Evolutionary conservation across 805 yeast species (phyloP), one percentile per base, ranked within the genome.

Genomic region (Metschnikowia borealis): DNA sequence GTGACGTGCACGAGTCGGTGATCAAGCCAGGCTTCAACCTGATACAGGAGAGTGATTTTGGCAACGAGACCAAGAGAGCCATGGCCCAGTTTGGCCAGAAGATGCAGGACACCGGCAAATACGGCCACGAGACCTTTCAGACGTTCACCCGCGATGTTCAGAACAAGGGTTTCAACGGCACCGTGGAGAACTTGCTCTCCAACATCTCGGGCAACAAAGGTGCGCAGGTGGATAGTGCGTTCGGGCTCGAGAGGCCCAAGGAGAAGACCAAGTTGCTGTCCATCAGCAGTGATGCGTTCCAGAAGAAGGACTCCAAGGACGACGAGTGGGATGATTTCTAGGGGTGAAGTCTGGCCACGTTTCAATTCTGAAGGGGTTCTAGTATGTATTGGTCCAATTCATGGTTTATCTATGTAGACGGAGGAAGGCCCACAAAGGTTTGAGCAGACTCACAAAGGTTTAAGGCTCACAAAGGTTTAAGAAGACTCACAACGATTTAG

Each of bases 51-150:
- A 82, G 87, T 54, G 98, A 94, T 52, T 67, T 88, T 40, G 82
- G 95, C 21, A 74, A 70, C 49, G 96, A 89, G 62, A 94, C 98
- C 4, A 83, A 80, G 55, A 81, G 89, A 58, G 98, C 98, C n/a
- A 88, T 96, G 80, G 85, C 89, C 52, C 97, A 94, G 73, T 94
- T 92, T 71, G 97, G 97, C 44, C 96, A 88, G 64, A 89, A 84
- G 63, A 87, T 92, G 72, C 96, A 87, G 65, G 95, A 90, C 58
- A 89, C 97, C 0, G 87, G 95, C 33, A 79, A 75, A 53, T 82
- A 81, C 57, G 88, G 96, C 26, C 83, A 82, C 48, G 85, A 84
- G 55, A 83, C 85, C n/a, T 77, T 81, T 60, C 77, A 75, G 54
- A 72, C 74, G 15, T 82, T 83, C 62, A 83, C 89, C 38, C 54